Evolutionary conservation across 148 eudicot genomes (phyloP).

Genomic region (Amaranthus hypochondriacus): DNA sequence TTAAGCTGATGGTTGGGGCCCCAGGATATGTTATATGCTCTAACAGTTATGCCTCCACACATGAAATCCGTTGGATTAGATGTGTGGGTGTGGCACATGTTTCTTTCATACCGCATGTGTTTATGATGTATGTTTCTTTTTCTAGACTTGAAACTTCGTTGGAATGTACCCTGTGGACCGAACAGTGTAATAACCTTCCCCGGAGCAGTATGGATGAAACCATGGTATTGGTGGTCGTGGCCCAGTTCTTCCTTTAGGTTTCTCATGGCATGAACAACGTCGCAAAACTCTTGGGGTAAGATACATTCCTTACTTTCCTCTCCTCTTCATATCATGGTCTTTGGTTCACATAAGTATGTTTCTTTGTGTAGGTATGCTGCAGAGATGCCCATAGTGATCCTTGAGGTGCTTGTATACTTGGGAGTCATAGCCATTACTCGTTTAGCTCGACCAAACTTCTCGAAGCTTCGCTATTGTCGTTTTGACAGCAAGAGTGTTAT

Average conservation of each 20-base stretch:
- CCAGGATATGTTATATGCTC: no score
- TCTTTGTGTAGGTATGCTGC: constrained; percentile 55
- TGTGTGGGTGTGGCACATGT: no score
- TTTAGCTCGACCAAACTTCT: constrained; percentile 68
- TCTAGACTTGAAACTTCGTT: constrained; percentile 70
- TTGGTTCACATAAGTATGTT: not conserved
- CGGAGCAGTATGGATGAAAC: constrained; percentile 81
- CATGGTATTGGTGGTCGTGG: constrained; percentile 99
- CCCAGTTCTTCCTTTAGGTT: constrained; percentile 93
- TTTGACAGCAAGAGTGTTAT: constrained; percentile 48
- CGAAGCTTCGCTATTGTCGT: constrained; percentile 69
- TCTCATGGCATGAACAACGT: constrained; percentile 90
- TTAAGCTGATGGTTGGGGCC: no score
- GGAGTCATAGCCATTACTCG: constrained; percentile 65
- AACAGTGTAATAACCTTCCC: constrained; percentile 98
- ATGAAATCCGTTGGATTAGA: no score
- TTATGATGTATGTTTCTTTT: not conserved
- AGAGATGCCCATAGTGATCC: constrained; percentile 62
- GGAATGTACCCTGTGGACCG: constrained; percentile 95
- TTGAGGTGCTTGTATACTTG: constrained; percentile 55
- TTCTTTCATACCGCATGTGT: no score
- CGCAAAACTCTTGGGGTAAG: constrained; percentile 83
- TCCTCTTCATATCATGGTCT: not conserved
- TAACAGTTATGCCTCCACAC: no score
- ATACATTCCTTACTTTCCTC: not conserved